Conservation (phyloP, 192 early-diverging fungal genomes). For the Coemansia sp. region DNA sequence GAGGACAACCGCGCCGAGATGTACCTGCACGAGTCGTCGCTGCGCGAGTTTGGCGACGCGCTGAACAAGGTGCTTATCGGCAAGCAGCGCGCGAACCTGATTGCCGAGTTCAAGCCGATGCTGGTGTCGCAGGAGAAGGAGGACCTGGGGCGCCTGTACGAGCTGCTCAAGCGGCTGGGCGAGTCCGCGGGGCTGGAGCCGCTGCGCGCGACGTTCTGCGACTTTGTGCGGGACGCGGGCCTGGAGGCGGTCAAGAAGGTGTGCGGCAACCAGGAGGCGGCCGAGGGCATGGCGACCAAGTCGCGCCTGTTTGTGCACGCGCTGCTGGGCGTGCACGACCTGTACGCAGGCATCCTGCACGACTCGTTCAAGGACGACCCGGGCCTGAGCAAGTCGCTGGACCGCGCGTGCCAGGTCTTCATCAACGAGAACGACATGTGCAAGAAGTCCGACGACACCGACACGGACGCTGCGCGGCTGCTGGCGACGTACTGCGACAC, state of each 20-base stretch:
- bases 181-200: conserved; percentile 70
- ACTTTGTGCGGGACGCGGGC: conserved; percentile 77
- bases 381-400: conserved; percentile 85
- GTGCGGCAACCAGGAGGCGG: conserved; percentile 55
- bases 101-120: conserved; percentile 88
- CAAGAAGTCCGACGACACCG: conserved; percentile 39
- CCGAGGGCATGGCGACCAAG: conserved; percentile 36
- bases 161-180: conserved; percentile 75
- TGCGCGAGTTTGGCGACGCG: conserved; percentile 72
- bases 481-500: conserved; percentile 90
- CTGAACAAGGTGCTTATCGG: conserved; percentile 88
- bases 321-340: conserved; percentile 81
- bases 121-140: conserved; percentile 85
- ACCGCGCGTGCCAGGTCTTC: conserved; percentile 92
- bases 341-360: conserved; percentile 77
- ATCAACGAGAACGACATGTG: conserved; percentile 90
- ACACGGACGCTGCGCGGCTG: conserved; percentile 79
- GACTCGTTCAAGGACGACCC: conserved; percentile 74
- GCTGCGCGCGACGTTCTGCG: conserved; percentile 72
- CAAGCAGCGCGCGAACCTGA: conserved; percentile 76
- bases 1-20: conserved; percentile 87
- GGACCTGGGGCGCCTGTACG: conserved; percentile 86
- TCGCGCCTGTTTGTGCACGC: conserved; percentile 78
- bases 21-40: conserved; percentile 82
- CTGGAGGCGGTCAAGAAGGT: conserved; percentile 77